Evolutionary conservation across 306 rosid genomes (phyloP), one percentile per base, ranked within the genome.

Genomic region (Parietaria judaica): DNA sequence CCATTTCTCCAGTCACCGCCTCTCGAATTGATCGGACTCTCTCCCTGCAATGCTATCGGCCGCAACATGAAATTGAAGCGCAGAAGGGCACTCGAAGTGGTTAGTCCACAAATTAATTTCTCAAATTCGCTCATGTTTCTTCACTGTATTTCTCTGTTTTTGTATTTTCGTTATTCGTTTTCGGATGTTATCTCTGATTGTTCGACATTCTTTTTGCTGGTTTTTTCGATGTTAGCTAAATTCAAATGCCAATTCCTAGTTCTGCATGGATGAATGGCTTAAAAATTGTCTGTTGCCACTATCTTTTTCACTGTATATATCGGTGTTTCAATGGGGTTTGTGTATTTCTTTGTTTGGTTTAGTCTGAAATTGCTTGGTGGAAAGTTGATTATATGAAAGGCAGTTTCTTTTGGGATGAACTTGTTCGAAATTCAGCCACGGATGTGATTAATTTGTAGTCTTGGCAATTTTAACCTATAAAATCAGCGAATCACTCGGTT

Each of bases 81-180:
- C 9, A 84, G 90, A 81, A 83, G 95, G 76, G 90, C 96, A 75
- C 86, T 88, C 31, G 96, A 88, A 92, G 99, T 92, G 99, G 99
- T 92, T 14, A 78, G 92, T 76, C 51, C 9, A 23, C 17, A 50
- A 70, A 47, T 49, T 38, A 10, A 1, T 55, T 8, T 31, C 1
- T 23, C n/a, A n/a, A n/a, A n/a, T n/a, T n/a, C n/a, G n/a, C n/a
- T n/a, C 36, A 8, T 36, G 7, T 4, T 45, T 68, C 47, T 46
- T 44, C 51, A 35, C 44, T 10, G 9, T 47, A 43, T 16, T 6
- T 63, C 16, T 11, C 7, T 54, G 39, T 56, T 44, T 52, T 14
- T 36, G 44, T 64, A 36, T 44, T 55, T 54, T 45, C 45, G 1
- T 35, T 55, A 9, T n/a, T 14, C 60, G 6, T 39, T 11, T 53